Evolutionary conservation across 108 stramenopile genomes (phyloP), one percentile per base, ranked within the genome.

Genomic region (Stephanodiscus minutulus): DNA sequence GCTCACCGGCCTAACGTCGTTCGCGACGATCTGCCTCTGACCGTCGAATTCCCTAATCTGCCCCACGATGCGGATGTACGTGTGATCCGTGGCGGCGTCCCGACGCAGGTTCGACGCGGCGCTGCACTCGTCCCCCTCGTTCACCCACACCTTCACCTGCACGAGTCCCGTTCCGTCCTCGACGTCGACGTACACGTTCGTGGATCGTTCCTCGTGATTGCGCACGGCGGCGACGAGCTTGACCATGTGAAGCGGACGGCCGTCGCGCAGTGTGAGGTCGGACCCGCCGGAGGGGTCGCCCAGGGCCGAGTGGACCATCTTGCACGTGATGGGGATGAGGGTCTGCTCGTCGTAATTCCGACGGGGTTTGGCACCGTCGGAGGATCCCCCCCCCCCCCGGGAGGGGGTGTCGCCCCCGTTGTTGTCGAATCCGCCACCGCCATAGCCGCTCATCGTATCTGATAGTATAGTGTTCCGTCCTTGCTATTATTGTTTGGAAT

Each of bases 81-180:
- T 56, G 66, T 82, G 43, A 12, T 92, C 90, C 66, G 76, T 52
- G 11, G 62, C 60, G 1, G 77, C 83, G 39, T 76, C 69, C 29
- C 68, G 52, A 11, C 87, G 73, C 66, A 86, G 50, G 70, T 86
- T 74, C 21, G 33, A 25, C 7, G 87, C 56, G n/a, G 74, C 89
- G 9, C 67, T 68, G 56, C 85, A 79, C 29, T 90, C 88, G 46
- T 87, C 80, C 12, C 73, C 54, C 35, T 86, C 86, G 55, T 91
- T 80, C 43, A 81, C 36, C 86, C 85, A 93, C 46, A 91, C 84
- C 74, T 94, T 94, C 48, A 90, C 91, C 18, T 85, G 70, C 17
- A 90, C 78, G 4, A 88, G 15, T 27, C 95, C 95, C 0, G 95
- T 96, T 0, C 95, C 95, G 66, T 96, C 95, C 81, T 96, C 95